Base-by-base conservation (phyloP, 495 filamentous ascomycete species). In the Hyaloscypha bicolor region DNA sequence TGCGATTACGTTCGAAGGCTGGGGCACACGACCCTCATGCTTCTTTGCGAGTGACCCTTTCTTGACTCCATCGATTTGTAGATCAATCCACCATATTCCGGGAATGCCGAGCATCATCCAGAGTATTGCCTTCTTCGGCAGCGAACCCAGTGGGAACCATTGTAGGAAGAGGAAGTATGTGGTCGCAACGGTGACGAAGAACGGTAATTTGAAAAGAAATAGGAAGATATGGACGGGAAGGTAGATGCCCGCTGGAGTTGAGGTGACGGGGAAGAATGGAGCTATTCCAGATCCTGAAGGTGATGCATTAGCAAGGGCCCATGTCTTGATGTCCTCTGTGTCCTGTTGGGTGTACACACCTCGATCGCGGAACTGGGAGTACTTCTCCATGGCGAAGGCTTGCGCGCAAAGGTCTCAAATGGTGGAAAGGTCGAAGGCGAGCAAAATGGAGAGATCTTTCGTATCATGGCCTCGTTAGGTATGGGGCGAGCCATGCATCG, bases 81-180 rank as follows among this genome's bases (percentile, higher is more conserved):
- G 82, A 77, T 98, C 95, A 59, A 97, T 90, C 94, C 94, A 98
- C 94, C 95, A 98, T 45, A 97, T 89, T 22, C 94, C 94, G 0
- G 93, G 91, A 29, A 93, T 89, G 35, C 87, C 89, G 21, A 99
- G 83, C 53, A 98, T 86, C 56, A 87, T 82, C 94, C 96, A 98
- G 33, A 98, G 75, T 48, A 89, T 83, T 19, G 93, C 88, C 77
- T 97, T 98, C 74, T 92, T 91, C 14, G 83, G 78, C 42, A 93
- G 75, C 11, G 87, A 87, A 1, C 92, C 92, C n/a, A 97, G 86
- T 0, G 93, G 94, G 2, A 97, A 85, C 86, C 88, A 93, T 80
- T 93, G 91, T 52, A 98, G 81, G 32, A 97, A 70, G 60, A 91
- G 73, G 77, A 97, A 95, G 81, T 96, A 95, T 70, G 83, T 71